Evolutionary conservation across 2,329 filamentous ascomycete species (phyloP).

Genomic region (Epichloe coenophiala): DNA sequence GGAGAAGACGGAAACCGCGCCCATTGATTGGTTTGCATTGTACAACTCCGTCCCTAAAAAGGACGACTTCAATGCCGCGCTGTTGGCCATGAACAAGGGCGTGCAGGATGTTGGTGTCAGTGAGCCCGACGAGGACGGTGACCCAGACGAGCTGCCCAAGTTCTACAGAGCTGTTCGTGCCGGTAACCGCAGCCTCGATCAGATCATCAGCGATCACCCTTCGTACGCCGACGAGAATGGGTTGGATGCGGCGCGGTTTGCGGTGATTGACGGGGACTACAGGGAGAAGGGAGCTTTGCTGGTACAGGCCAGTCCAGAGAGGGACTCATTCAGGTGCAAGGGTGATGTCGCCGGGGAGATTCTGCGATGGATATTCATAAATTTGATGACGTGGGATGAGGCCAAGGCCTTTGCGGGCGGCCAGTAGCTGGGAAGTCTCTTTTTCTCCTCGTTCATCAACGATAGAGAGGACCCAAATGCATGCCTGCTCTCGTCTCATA

Average conservation of each 20-base stretch:
- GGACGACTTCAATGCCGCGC: background rate
- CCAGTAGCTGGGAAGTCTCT: background rate
- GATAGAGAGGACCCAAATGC: no score
- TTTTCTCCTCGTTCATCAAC: background rate
- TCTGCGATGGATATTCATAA: constrained; percentile 4
- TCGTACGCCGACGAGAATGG: background rate
- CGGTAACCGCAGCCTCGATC: background rate
- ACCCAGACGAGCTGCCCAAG: background rate
- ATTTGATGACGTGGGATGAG: constrained; percentile 5
- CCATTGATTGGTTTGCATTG: background rate
- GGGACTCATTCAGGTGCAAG: constrained; percentile 4
- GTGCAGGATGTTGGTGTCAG: background rate
- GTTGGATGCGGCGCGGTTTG: background rate
- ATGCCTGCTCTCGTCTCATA: background rate
- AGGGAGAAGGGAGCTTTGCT: background rate
- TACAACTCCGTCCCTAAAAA: background rate
- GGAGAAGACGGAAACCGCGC: background rate
- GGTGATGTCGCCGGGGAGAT: constrained; percentile 2
- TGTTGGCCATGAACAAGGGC: constrained; percentile 1
- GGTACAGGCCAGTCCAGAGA: background rate
- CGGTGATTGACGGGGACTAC: constrained; percentile 1
- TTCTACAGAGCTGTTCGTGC: background rate
- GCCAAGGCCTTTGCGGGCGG: background rate
- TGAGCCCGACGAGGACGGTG: background rate
- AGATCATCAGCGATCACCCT: constrained; percentile 1